Evolutionary conservation across 2,329 filamentous ascomycete genomes (phyloP), one percentile per base, ranked within the genome.

Genomic region (Fusarium torreyae): DNA sequence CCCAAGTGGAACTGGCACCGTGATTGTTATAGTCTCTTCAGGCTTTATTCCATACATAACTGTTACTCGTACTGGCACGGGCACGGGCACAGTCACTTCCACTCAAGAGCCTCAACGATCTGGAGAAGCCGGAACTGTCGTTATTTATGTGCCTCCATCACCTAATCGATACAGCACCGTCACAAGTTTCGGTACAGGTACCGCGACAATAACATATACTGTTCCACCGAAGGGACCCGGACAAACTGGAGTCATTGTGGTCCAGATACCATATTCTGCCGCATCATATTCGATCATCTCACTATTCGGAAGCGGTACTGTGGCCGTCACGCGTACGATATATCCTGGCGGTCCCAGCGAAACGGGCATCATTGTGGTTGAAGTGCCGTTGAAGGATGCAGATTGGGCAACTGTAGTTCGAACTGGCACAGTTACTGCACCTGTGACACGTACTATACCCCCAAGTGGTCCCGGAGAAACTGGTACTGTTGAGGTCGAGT

Each of bases 31-130:
- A 1, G 8, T 56, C 3, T 20, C 60, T 4, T 56, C 58, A 0
- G 15, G 39, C 0, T 24, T 50, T 2, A 7, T 22, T 7, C 10
- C 34, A 5, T 63, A 63, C 22, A 43, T 9, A 5, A 63, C 60
- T 4, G 6, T 63, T 2, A 63, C 49, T 15, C 60, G 57, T 0
- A 18, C 9, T 8, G 49, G 60, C 8, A 63, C 57, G 1, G 60
- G 57, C 3, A 48, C 57, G 0, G 9, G 3, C 2, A 38, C 42
- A 1, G 36, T 56, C 1, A 63, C 57, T 0, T 56, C 17, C 1
- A 63, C 60, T 0, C 57, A 63, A 15, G 24, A 24, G 1, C 58
- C 49, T 1, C 18, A 9, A 3, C 9, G 38, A 3, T 24, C 49
- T 3, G 57, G 58, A 1, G 31, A 63, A 0, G 10, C 15, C 0